Conservation (phyloP, 441 rosid genomes). For the Aleurites moluccanus region DNA sequence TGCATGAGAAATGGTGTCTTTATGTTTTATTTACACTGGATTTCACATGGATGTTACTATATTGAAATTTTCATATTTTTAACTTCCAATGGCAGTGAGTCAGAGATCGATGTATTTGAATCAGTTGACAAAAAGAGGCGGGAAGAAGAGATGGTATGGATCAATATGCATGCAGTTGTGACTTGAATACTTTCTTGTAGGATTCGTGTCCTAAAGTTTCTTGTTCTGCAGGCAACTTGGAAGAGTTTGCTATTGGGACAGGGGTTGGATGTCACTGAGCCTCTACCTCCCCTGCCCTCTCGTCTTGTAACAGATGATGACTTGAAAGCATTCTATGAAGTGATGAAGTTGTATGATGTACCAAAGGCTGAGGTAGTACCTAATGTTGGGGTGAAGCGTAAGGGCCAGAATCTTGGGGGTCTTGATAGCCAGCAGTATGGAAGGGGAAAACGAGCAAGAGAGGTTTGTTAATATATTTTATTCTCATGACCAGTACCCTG, state of each 20-base stretch:
- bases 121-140: slow-evolving; percentile 72
- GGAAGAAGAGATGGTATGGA: slow-evolving; percentile 72
- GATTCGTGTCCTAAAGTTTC: slow-evolving; percentile 15
- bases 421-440: slow-evolving; percentile 81
- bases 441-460: slow-evolving; percentile 94
- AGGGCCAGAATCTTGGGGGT: slow-evolving; percentile 52
- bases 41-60: slow-evolving; percentile 7
- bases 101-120: slow-evolving; percentile 90
- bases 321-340: slow-evolving; percentile 60
- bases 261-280: slow-evolving; percentile 45
- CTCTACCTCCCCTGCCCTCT: slow-evolving; percentile 61
- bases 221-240: slow-evolving; percentile 68
- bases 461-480: slow-evolving; percentile 50
- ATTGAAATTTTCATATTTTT: slow-evolving; percentile 16
- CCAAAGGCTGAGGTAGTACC: slow-evolving; percentile 50
- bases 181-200: slow-evolving; percentile 14
- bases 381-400: slow-evolving; percentile 58
- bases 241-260: slow-evolving; percentile 50
- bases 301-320: slow-evolving; percentile 91
- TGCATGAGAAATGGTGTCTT: not conserved
- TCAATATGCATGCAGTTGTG: slow-evolving; percentile 17
- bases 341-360: slow-evolving; percentile 64
- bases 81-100: slow-evolving; percentile 50
- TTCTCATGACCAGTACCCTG: slow-evolving; percentile 17
- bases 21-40: not conserved